Conservation (phyloP, 805 yeast species). For the Monosporozyma aerobia region DNA sequence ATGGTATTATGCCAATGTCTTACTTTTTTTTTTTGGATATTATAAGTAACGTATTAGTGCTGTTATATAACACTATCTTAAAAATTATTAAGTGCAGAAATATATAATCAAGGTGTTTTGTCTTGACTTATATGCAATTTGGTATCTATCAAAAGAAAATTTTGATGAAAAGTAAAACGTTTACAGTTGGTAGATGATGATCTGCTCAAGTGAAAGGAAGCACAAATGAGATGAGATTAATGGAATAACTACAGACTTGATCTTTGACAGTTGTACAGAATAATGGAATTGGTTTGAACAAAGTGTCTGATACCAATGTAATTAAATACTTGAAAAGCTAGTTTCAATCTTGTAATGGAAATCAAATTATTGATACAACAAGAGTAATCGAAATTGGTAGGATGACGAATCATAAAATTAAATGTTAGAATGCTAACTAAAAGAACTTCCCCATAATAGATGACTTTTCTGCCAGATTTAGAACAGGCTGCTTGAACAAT, state of each 20-base stretch:
- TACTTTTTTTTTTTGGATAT: no score
- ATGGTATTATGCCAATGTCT: not conserved
- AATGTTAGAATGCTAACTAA: no score
- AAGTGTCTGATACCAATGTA: not conserved
- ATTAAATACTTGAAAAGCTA: not conserved
- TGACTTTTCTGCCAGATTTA: no score
- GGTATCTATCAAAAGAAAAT: not conserved
- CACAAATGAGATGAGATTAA: not conserved
- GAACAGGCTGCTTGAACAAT: no score
- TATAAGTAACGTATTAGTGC: no score
- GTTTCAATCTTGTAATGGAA: not conserved
- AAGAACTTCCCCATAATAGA: no score
- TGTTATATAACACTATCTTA: no score
- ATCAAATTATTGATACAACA: not conserved
- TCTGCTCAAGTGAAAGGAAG: not conserved
- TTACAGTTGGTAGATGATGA: not conserved
- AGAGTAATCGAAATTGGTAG: not conserved
- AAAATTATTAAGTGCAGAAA: not conserved
- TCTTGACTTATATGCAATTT: not conserved
- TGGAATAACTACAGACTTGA: not conserved
- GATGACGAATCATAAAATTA: no score
- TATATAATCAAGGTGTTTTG: not conserved
- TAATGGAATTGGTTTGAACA: not conserved
- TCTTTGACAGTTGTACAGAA: not conserved
- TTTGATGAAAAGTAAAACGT: not conserved